Percentiles rank a stretch among this genome's conserved stretches.
These are phyloP conservation scores for Apiospora koreana DNA, from an alignment of 2,329 filamentous ascomycete genomes.

Conservation along the genomic window DNA sequence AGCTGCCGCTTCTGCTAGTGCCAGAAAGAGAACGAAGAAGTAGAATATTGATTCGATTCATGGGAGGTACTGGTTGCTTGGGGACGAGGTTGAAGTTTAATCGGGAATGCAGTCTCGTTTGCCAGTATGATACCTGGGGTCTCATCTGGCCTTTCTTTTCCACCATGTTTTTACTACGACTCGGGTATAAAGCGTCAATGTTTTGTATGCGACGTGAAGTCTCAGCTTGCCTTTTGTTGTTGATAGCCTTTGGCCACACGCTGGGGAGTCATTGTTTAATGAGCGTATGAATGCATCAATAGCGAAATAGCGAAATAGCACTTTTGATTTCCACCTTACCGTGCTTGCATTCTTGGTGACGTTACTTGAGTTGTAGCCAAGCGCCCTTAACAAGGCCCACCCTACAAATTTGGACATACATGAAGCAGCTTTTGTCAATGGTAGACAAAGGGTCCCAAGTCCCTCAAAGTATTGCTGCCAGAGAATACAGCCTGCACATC, in stretches of 20 bases:
- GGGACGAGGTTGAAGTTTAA: too few species aligned
- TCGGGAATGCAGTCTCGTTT: too few species aligned
- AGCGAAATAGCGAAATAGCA: not conserved
- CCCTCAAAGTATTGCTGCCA: too few species aligned
- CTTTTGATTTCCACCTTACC: not conserved
- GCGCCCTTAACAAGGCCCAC: too few species aligned
- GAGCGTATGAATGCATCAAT: not conserved
- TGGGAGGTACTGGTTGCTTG: too few species aligned
- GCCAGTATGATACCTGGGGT: not conserved
- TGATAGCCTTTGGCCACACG: not conserved
- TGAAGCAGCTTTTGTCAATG: too few species aligned
- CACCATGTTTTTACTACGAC: too few species aligned
- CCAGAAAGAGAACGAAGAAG: conserved; percentile 13
- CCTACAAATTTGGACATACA: too few species aligned
- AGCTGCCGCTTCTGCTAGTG: not conserved
- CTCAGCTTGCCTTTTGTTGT: not conserved
- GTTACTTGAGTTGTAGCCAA: too few species aligned
- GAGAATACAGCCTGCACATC: too few species aligned
- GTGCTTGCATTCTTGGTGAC: not conserved
- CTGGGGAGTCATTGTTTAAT: not conserved
- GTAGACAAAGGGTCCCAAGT: too few species aligned
- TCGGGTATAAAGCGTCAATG: too few species aligned
- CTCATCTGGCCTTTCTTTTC: not conserved
- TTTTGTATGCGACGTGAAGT: not conserved
- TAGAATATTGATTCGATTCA: not conserved